Evolutionary conservation across 805 yeast genomes (phyloP), one percentile per base, ranked within the genome.

Genomic region (Saccharomycopsis babjevae): DNA sequence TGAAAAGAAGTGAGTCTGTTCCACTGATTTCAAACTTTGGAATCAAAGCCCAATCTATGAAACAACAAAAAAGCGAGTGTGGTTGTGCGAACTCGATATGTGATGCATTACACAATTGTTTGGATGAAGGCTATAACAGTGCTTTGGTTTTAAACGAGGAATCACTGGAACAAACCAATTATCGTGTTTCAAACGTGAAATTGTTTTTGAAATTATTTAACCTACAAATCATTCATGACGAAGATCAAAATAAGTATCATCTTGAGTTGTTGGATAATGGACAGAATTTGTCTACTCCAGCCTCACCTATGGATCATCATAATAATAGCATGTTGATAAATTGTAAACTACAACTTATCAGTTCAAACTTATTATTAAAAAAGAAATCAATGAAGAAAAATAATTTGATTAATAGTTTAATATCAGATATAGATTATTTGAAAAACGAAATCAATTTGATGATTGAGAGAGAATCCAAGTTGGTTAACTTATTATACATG

Each of bases 311-410:
- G 28, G 18, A 28, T 54, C 36, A 34, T 38, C 43, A 57, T 32
- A 16, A 34, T 16, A 59, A 25, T 46, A 22, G 20, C 11, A 32
- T 18, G 2, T 18, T 57, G 34, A 36, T 65, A 16, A 46, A 22
- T 30, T 64, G 66, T 50, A 46, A 60, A 43, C 38, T 64, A 20
- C 66, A 64, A 50, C 56, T 64, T 6, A 58, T 64, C 50, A 58
- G 62, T 3, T 62, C 66, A 4, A 65, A 64, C 36, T 58, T 62
- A 13, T n/a, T 62, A n/a, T 54, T 64, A 18, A 61, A 62, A 42
- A 62, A 64, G 38, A 61, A 64, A 36, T 64, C 66, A 1, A 34
- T 59, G 52, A 64, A 60, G 50, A 64, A 64, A 52, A 62, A 55
- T 25, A 50, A 52, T 22, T 60, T 62, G 52, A 57, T 64, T 36